Base-by-base conservation (phyloP, 805 yeast genomes). In the Kluyveromyces dobzhanskii region DNA sequence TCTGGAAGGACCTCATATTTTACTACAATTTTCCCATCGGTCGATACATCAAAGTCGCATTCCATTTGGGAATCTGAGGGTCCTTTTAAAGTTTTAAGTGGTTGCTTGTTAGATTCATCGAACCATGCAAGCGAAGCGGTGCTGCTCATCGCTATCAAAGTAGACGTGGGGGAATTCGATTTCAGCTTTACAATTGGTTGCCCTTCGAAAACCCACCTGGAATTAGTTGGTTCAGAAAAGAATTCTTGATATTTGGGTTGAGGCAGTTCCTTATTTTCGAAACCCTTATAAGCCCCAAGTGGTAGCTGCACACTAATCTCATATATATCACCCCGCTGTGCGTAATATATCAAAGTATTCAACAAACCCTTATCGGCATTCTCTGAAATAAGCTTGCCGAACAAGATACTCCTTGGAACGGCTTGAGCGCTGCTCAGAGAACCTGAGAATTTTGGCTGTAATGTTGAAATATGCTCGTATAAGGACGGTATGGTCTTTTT, bases 401-500 rank as follows among this genome's bases (percentile, higher is more conserved):
- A 59, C 2, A 54, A 42, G 11, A 57, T 35, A 6, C 51, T 49
- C 37, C 57, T 59, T n/a, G 45, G 48, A 24, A 48, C 45, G 18
- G 44, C 47, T 4, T 44, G 35, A 2, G 42, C 43, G 30, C 51
- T 50, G 16, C 49, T 59, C 27, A 51, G 52, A 16, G 60, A 51
- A 4, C 62, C 59, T 3, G 59, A 61, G 25, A 61, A 59, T 40
- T 61, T 65, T 3, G 69, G 62, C 36, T 54, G 63, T 18, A 64
- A 55, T 21, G 65, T 50, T 3, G 64, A 54, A n/a, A 59, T 52
- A 42, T 59, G 64, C 38, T 56, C 55, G 59, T 85, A 85, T 43
- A 85, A 65, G 47, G 83, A 66, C 3, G 94, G 94, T 11, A 83
- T 80, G 2, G 90, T 74, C 52, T 85, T 84, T 57, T 85, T 85